These are phyloP conservation scores for Cladorrhinum sp. DNA, from an alignment of 2,329 filamentous ascomycete species.

Conservation along the genomic window DNA sequence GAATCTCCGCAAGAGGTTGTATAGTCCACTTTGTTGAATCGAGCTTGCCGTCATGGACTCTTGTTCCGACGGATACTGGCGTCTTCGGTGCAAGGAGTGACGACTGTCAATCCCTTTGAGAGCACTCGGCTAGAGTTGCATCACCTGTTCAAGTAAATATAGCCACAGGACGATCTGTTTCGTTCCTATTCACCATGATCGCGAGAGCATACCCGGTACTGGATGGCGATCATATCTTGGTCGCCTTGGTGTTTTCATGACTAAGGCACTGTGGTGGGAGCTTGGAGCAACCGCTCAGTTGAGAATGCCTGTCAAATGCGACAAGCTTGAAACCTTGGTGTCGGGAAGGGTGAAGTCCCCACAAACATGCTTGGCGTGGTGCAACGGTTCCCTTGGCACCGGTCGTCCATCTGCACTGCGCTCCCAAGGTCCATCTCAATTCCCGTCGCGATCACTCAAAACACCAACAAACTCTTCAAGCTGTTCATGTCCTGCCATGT, in stretches of 20 bases:
- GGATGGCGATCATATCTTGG: neutral
- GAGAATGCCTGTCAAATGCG: neutral
- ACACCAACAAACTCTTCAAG: too few relatives aligned
- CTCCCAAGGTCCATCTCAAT: too few relatives aligned
- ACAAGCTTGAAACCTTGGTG: slow-evolving; percentile 9
- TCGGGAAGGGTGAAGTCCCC: neutral
- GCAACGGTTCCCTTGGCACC: too few relatives aligned
- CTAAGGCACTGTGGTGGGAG: neutral
- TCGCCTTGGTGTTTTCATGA: neutral
- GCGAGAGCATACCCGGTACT: neutral
- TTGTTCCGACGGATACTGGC: too few relatives aligned
- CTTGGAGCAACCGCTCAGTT: slow-evolving; percentile 3
- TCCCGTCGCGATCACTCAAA: too few relatives aligned
- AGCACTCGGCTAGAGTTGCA: neutral
- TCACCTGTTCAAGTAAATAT: neutral
- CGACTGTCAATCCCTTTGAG: too few relatives aligned
- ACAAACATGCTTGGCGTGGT: neutral
- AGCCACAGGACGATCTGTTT: neutral
- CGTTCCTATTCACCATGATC: neutral
- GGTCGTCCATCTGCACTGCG: too few relatives aligned
- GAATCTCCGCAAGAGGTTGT: neutral
- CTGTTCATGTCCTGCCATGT: too few relatives aligned
- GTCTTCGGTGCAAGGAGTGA: too few relatives aligned
- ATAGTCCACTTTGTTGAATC: neutral
- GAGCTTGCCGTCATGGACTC: neutral